Conservation (phyloP, 805 yeast species). For the Barnettozyma sucrosica region DNA sequence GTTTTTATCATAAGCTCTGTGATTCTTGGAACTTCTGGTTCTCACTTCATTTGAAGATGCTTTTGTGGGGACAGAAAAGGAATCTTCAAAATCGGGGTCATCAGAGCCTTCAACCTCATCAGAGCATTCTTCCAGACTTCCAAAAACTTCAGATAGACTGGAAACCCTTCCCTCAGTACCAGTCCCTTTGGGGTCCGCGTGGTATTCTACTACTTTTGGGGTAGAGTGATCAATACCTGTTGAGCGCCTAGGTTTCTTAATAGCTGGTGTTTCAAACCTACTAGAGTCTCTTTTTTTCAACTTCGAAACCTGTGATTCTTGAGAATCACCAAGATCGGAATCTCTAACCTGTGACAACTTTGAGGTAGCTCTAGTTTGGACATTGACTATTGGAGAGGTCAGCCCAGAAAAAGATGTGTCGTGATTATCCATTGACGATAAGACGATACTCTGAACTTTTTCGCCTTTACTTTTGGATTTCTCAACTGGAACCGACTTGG, state of each 20-base stretch:
- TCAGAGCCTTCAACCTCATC: constrained; percentile 7
- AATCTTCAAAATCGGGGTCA: constrained; percentile 9
- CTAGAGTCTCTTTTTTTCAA: not conserved
- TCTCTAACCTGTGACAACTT: constrained; percentile 2
- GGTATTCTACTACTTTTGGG: not conserved
- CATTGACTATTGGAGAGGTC: constrained; percentile 14
- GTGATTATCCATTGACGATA: constrained; percentile 9
- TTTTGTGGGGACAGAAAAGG: not conserved
- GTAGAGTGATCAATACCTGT: not conserved
- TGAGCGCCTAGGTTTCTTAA: not conserved
- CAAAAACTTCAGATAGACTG: constrained; percentile 18
- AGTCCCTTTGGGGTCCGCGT: not conserved
- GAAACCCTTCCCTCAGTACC: not conserved
- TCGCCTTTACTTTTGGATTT: not conserved
- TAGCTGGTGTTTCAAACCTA: not conserved
- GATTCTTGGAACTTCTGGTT: not conserved
- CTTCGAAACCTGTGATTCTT: not conserved
- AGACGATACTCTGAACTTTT: not conserved
- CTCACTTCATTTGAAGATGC: not conserved
- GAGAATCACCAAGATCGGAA: not conserved
- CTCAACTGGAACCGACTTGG: not conserved
- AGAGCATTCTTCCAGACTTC: constrained; percentile 14
- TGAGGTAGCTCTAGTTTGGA: constrained; percentile 13
- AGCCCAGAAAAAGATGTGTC: constrained; percentile 12
- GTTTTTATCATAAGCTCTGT: not conserved